These are phyloP conservation scores for Hysterangium stoloniferum DNA, from an alignment of 768 basidiomycete species.

Conservation along the genomic window DNA sequence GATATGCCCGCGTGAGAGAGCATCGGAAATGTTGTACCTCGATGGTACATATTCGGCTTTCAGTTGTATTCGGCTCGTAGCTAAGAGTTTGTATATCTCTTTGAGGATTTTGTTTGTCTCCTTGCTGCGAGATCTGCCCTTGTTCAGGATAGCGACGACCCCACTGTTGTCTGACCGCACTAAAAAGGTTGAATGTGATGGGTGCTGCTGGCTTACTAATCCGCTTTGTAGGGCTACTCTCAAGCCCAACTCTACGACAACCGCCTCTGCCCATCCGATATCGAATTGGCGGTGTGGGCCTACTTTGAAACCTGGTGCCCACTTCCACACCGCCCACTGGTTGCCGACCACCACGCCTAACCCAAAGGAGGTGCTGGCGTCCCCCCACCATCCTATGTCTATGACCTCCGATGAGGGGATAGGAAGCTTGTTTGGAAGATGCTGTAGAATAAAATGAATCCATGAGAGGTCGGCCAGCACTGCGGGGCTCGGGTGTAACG, in stretches of 20 bases:
- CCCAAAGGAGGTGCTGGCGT: conserved; percentile 30
- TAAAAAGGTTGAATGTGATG: no score
- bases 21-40: conserved; percentile 24
- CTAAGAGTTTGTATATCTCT: conserved; percentile 19
- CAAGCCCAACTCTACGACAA: conserved; percentile 31
- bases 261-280: conserved; percentile 35
- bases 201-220: neutral
- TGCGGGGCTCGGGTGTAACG: conserved; percentile 5
- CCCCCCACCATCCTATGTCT: conserved; percentile 29
- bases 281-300: conserved; percentile 22
- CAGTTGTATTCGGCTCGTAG: conserved; percentile 12
- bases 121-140: conserved; percentile 22
- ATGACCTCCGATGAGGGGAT: conserved; percentile 10
- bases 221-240: neutral
- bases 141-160: conserved; percentile 23
- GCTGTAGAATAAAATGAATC: conserved; percentile 15
- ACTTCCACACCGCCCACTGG: conserved; percentile 25
- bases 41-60: conserved; percentile 17
- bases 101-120: conserved; percentile 25
- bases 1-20: conserved; percentile 26
- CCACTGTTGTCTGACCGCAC: conserved; percentile 30
- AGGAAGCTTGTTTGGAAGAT: conserved; percentile 18
- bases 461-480: conserved; percentile 20
- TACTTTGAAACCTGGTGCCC: conserved; percentile 22
- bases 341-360: conserved; percentile 25